Evolutionary conservation across 2,329 filamentous ascomycete genomes (phyloP).

Genomic region (Beauveria brongniartii): DNA sequence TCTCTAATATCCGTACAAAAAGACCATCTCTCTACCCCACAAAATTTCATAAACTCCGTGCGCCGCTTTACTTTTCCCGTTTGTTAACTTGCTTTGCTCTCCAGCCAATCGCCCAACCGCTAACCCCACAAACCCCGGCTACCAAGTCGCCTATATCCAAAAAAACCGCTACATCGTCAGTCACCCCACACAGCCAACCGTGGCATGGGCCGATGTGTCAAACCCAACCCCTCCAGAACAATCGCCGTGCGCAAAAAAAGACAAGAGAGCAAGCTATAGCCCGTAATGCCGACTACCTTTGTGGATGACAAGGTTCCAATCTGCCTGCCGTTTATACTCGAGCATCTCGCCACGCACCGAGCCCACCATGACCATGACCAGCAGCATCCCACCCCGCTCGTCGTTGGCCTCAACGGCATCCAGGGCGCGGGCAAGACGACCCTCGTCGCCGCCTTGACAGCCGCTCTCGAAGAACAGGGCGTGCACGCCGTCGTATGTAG

Average conservation of each 20-base stretch:
- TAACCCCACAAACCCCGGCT: neutral
- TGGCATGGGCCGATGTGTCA: neutral
- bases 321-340: conserved; percentile 69
- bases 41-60: neutral
- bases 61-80: neutral
- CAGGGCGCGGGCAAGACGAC: conserved; percentile 93
- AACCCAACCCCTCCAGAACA: neutral
- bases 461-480: conserved; percentile 48
- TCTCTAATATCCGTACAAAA: neutral
- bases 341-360: conserved; percentile 46
- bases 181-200: neutral
- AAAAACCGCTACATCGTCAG: neutral
- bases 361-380: conserved; percentile 6
- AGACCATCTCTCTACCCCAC: neutral
- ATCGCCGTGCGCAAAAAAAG: neutral
- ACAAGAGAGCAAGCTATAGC: neutral
- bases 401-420: conserved; percentile 83
- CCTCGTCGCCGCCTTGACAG: conserved; percentile 60
- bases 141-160: conserved; percentile 10
- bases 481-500: conserved; percentile 65
- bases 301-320: conserved; percentile 71
- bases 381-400: conserved; percentile 37
- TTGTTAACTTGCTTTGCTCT: neutral
- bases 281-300: conserved; percentile 29
- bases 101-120: neutral